A percentile compares a stretch with the other conserved stretches of the same genome.
Conservation (phyloP, 2,329 filamentous ascomycete species). For the Cladophialophora psammophila region DNA sequence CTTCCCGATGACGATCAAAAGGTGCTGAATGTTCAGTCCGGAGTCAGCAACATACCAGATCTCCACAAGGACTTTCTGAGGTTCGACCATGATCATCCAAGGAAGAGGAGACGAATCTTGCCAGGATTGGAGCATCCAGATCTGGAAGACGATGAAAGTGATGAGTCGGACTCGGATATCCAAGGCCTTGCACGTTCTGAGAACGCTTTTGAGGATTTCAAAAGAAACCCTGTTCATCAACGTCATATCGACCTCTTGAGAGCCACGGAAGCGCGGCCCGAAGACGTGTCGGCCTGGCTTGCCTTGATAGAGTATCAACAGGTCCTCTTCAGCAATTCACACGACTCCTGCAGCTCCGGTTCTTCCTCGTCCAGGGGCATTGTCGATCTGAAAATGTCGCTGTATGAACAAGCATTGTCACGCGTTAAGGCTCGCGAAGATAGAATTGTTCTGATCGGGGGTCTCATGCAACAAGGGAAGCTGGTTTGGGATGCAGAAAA, state of each 20-base stretch:
- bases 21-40: constrained; percentile 37
- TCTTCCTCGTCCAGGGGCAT: constrained; percentile 61
- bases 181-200: constrained; percentile 48
- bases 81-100: constrained; percentile 44
- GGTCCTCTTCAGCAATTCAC: constrained; percentile 53
- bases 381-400: constrained; percentile 78
- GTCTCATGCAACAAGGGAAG: constrained; percentile 76
- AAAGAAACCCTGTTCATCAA: constrained; percentile 45
- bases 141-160: constrained; percentile 58
- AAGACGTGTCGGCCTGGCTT: constrained; percentile 76
- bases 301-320: constrained; percentile 81
- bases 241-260: constrained; percentile 65
- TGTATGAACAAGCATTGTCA: constrained; percentile 78
- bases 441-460: constrained; percentile 68
- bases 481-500: constrained; percentile 74
- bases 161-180: constrained; percentile 56
- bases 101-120: constrained; percentile 35
- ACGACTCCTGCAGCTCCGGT: constrained; percentile 43
- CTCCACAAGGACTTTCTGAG: constrained; percentile 42
- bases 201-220: constrained; percentile 61
- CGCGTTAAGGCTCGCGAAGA: constrained; percentile 58
- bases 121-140: constrained; percentile 38
- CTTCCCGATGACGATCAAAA: constrained; percentile 38
- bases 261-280: constrained; percentile 69
- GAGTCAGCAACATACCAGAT: constrained; percentile 38